Evolutionary conservation across 305 asterid genomes (phyloP), one percentile per base, ranked within the genome.

Genomic region (Solanum hybrid): DNA sequence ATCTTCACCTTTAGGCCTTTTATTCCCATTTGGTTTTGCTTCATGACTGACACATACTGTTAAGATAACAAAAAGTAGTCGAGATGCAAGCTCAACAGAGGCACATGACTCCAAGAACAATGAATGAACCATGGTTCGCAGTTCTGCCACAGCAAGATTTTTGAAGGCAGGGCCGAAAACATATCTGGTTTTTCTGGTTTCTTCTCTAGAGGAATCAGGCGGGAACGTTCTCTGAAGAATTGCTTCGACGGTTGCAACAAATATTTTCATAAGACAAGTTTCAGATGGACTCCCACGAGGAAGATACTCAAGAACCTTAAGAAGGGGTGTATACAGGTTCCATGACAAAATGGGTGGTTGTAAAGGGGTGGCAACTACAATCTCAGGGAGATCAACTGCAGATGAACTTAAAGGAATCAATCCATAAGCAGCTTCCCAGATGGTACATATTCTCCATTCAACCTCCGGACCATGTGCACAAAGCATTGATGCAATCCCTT

Each of bases 341-440:
- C 99, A 97, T n/a, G 99, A 97, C 75, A 97, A 91, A 86, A 95
- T 80, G 73, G 99, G 99, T 81, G 98, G 99, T 91, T 97, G 99
- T 92, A 97, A 89, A 51, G 99, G 99, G 26, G 99, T 95, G 72
- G 99, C 98, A 26, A 97, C 98, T 79, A 97, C 88, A 85, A 96
- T 95, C 92, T 97, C 99, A 45, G 99, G 99, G 91, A 97, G 99
- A 91, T 97, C 99, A 64, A 97, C 97, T 29, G 95, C 97, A 35
- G 98, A 96, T 87, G 99, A 97, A 90, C 98, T 95, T 93, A 97
- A 90, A 71, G 99, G 99, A 93, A 97, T 96, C 92, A 97, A 91
- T 81, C 99, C 99, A 90, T 97, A 97, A 51, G 99, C 99, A 90
- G 99, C 99, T 96, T 97, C 99, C 99, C 99, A 97, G 88, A 97